These are phyloP conservation scores for Gymnopilus dilepis DNA, from an alignment of 768 basidiomycete species.

Conservation along the genomic window DNA sequence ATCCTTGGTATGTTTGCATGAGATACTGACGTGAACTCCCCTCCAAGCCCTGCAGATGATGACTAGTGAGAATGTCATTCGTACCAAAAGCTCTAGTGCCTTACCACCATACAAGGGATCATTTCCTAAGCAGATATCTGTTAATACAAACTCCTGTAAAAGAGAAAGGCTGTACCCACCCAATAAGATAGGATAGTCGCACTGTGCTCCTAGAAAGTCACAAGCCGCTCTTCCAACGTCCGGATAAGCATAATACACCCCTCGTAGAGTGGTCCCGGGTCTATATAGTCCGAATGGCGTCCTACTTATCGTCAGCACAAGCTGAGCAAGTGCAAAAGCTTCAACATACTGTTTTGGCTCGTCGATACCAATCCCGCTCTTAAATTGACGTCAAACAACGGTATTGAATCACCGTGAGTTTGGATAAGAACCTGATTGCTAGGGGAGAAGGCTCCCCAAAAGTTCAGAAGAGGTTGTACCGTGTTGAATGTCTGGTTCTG, in stretches of 20 bases:
- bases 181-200: conserved; percentile 77
- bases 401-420: background rate
- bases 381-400: background rate
- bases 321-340: background rate
- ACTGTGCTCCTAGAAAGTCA: conserved; percentile 61
- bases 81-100: conserved; percentile 19
- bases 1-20: background rate
- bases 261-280: conserved; percentile 78
- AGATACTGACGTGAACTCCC: conserved; percentile 71
- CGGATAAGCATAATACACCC: conserved; percentile 70
- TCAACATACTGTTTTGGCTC: conserved; percentile 70
- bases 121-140: conserved; percentile 51
- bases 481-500: conserved; percentile 78
- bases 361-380: conserved; percentile 77
- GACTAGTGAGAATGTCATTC: background rate
- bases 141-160: background rate
- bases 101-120: conserved; percentile 81
- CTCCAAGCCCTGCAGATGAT: conserved; percentile 70
- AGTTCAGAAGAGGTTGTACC: conserved; percentile 77
- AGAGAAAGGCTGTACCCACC: conserved; percentile 45
- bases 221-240: conserved; percentile 75
- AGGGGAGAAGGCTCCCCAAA: conserved; percentile 81
- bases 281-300: conserved; percentile 80
- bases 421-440: conserved; percentile 62
- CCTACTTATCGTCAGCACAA: conserved; percentile 42